Evolutionary conservation across 805 yeast genomes (phyloP).

Genomic region (Lipomyces yamanashiensis): DNA sequence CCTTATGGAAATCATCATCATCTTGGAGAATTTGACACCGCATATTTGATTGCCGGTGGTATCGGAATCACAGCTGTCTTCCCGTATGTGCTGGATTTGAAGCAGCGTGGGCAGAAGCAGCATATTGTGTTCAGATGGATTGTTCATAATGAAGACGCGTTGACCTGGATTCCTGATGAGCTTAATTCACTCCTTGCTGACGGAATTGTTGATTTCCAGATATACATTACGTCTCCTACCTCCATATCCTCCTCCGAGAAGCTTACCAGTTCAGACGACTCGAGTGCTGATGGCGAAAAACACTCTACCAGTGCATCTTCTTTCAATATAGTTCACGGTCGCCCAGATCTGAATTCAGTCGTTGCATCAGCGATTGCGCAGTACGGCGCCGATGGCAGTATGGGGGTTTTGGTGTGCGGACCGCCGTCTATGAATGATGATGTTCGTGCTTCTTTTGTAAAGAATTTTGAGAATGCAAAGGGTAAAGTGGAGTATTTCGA

Average conservation of each 20-base stretch:
- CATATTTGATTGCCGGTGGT: constrained; percentile 64
- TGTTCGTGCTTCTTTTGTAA: constrained; percentile 55
- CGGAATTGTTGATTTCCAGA: constrained; percentile 2
- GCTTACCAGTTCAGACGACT: not conserved
- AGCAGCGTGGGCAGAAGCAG: constrained; percentile 13
- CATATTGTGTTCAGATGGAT: constrained; percentile 26
- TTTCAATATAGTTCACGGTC: not conserved
- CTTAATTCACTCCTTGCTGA: constrained; percentile 2
- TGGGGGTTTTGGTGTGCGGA: constrained; percentile 65
- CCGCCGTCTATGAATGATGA: constrained; percentile 63
- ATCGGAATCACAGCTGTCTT: constrained; percentile 65
- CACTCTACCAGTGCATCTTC: not conserved
- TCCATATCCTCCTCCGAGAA: not conserved
- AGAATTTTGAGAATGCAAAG: constrained; percentile 48
- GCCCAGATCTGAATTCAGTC: not conserved
- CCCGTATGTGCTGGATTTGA: constrained; percentile 49
- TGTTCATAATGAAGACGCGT: constrained; percentile 12
- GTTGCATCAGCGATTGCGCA: not conserved
- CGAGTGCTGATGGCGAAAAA: constrained; percentile 2
- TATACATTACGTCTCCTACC: not conserved
- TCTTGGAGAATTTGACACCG: constrained; percentile 53
- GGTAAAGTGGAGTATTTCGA: constrained; percentile 70
- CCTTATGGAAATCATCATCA: constrained; percentile 59
- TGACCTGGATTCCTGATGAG: constrained; percentile 17
- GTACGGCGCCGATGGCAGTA: constrained; percentile 43